A percentile compares a stretch with the other conserved stretches of the same genome.
These are phyloP conservation scores for Forsythia suspensa DNA, from an alignment of 257 asterid genomes.

Conservation along the genomic window DNA sequence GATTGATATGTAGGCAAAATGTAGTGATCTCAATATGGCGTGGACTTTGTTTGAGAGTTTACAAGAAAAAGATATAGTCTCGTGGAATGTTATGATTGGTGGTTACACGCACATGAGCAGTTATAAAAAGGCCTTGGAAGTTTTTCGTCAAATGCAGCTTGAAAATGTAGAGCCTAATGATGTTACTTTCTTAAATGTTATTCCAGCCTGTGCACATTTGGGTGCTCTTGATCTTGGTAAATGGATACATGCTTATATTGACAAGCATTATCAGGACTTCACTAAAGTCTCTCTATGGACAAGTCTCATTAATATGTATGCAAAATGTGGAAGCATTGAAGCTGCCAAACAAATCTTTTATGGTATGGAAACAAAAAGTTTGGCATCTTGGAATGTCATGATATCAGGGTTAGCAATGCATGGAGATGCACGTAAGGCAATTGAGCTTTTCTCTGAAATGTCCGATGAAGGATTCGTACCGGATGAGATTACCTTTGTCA, in stretches of 20 bases:
- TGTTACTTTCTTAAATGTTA: background rate
- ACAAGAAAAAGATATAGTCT: background rate
- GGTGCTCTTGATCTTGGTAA: background rate
- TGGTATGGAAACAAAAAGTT: background rate
- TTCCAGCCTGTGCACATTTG: background rate
- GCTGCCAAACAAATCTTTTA: background rate
- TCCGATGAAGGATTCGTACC: background rate
- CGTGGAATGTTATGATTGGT: background rate
- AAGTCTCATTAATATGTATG: background rate
- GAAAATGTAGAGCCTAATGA: background rate
- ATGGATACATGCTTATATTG: background rate
- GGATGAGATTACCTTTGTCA: constrained; percentile 11
- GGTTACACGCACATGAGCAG: background rate
- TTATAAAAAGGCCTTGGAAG: background rate
- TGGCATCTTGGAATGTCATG: constrained; percentile 9
- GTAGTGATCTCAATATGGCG: background rate
- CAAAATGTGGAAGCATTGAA: background rate
- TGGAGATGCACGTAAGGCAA: background rate
- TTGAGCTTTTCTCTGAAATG: constrained; percentile 13
- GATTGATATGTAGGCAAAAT: background rate
- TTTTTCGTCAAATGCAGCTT: constrained; percentile 1
- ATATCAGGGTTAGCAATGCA: constrained; percentile 11
- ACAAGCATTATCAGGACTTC: background rate
- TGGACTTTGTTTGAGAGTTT: background rate
- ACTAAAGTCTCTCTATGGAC: background rate